phyloP scores from a whole-genome alignment of 2,329 filamentous ascomycete species.

The Torrubiellomyces zombiae region DNA sequence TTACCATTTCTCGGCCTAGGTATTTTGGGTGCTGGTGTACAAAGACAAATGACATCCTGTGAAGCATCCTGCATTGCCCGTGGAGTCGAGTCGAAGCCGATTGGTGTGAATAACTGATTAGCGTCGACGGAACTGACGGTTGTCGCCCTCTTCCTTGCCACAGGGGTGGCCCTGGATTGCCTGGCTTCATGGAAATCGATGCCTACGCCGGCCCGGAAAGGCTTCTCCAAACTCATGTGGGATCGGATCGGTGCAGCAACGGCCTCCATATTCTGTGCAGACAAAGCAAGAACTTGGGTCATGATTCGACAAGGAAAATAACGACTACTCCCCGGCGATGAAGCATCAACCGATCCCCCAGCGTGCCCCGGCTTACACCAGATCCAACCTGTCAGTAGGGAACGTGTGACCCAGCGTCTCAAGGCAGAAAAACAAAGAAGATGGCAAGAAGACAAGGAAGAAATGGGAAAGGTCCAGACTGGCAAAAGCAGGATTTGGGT shows the following conservation, averaged over 20 bases:
- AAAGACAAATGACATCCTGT: conserved; percentile 35
- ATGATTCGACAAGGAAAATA: conserved; percentile 7
- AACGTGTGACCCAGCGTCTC: no score
- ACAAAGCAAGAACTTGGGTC: conserved; percentile 11
- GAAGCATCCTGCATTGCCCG: conserved; percentile 13
- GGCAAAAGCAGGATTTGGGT: no score
- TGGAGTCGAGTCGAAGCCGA: conserved; percentile 12
- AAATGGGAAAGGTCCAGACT: no score
- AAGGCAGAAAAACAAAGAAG: no score
- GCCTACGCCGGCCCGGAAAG: conserved; percentile 5
- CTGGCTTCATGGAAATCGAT: no score
- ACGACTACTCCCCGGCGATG: no score
- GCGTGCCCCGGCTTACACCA: no score
- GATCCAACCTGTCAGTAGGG: no score
- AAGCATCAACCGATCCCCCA: no score
- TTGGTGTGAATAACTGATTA: conserved; percentile 18
- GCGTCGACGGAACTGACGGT: conserved; percentile 28
- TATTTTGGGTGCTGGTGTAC: conserved; percentile 38
- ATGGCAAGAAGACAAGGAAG: no score
- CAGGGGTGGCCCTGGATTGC: no score
- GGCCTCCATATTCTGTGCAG: conserved; percentile 9
- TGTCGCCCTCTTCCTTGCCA: conserved; percentile 25
- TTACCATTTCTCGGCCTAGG: conserved; percentile 42
- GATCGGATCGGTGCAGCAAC: conserved; percentile 7
- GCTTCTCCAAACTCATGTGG: conserved; percentile 9